A percentile compares a stretch with the other conserved stretches of the same genome.
phyloP scores from a whole-genome alignment of 257 asterid genomes.

The Solanum pinnatisectum region DNA sequence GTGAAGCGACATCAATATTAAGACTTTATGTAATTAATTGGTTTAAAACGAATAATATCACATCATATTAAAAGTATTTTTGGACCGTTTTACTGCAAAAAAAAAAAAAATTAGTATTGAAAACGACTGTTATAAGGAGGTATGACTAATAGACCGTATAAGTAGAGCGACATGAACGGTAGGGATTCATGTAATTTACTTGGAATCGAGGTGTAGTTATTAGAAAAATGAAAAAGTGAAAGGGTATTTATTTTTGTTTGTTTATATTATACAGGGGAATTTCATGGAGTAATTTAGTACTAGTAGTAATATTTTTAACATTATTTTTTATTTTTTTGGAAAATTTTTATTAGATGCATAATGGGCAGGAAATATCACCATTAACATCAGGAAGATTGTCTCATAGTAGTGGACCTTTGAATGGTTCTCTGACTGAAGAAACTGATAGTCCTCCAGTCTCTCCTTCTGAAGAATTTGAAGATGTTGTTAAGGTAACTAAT shows the following conservation, averaged over 20 bases:
- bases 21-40: neutral
- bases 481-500: conserved; percentile 73
- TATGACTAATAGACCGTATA: neutral
- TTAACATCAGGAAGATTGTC: conserved; percentile 95
- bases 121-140: fast-evolving
- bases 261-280: neutral
- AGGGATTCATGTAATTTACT: neutral
- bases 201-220: neutral
- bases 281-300: neutral
- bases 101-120: fast-evolving
- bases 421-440: conserved; percentile 76
- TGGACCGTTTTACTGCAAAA: neutral
- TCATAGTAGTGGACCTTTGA: conserved; percentile 92
- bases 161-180: neutral
- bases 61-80: too few relatives aligned
- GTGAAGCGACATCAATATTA: neutral
- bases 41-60: fast-evolving
- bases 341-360: neutral
- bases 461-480: conserved; percentile 87
- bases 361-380: conserved; percentile 81
- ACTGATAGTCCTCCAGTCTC: conserved; percentile 86
- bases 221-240: neutral
- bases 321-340: neutral
- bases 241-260: neutral
- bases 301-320: neutral